phyloP scores from a whole-genome alignment of 176 grass and related monocot species.

The Juncus effusus region DNA sequence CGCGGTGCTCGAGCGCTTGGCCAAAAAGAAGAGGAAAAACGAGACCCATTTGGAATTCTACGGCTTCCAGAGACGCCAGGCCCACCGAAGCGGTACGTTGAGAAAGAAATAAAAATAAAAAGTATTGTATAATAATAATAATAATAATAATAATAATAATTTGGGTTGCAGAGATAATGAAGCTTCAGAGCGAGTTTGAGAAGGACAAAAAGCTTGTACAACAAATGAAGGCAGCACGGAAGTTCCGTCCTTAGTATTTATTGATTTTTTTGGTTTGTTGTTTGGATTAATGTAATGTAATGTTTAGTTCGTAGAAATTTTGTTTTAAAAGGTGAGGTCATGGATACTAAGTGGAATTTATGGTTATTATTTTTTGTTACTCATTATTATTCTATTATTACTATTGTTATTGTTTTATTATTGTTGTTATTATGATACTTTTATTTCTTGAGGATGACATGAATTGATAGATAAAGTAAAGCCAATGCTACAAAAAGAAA shows the following conservation, averaged over 20 bases:
- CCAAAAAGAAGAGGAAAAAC: slow-evolving; percentile 65
- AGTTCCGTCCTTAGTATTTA: slow-evolving; percentile 75
- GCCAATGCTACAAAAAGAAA: too few species aligned
- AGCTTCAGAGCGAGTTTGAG: slow-evolving; percentile 83
- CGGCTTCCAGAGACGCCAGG: slow-evolving; percentile 74
- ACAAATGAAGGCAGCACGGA: slow-evolving; percentile 76
- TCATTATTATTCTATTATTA: too few species aligned
- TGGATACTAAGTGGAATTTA: too few species aligned
- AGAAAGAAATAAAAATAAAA: neutral
- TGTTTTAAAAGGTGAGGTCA: too few species aligned
- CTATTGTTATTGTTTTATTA: too few species aligned
- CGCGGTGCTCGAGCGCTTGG: slow-evolving; percentile 80
- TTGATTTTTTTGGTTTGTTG: neutral
- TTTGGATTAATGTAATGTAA: neutral
- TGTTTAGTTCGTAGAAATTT: too few species aligned
- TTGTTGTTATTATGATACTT: too few species aligned
- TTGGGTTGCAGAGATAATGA: slow-evolving; percentile 63
- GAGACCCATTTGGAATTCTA: slow-evolving; percentile 77
- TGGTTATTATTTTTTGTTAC: too few species aligned
- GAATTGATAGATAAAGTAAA: too few species aligned
- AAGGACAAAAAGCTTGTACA: slow-evolving; percentile 93
- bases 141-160: neutral
- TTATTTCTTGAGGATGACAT: too few species aligned
- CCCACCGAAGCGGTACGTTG: slow-evolving; percentile 61
- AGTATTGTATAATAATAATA: too few species aligned